These are phyloP conservation scores for Gossypium australe DNA, from an alignment of 345 rosid genomes.

Conservation along the genomic window DNA sequence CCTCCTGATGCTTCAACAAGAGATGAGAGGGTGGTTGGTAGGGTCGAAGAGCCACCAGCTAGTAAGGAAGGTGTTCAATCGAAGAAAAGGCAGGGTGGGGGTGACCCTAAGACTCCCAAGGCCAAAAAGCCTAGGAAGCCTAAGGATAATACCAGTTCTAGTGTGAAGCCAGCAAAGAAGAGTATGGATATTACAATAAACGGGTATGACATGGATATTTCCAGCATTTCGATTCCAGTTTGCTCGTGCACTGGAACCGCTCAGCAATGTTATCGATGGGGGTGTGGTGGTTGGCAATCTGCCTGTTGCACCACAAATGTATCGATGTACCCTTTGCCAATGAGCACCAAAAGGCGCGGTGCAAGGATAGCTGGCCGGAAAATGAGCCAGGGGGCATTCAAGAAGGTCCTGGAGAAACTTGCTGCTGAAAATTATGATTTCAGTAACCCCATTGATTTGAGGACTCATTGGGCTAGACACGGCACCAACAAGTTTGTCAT, in stretches of 20 bases:
- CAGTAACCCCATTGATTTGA: constrained; percentile 75
- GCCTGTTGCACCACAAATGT: constrained; percentile 91
- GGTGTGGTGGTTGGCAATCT: constrained; percentile 99
- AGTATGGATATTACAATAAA: constrained; percentile 71
- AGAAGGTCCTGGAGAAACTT: constrained; percentile 92
- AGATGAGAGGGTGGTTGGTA: constrained; percentile 40
- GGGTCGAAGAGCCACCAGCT: constrained; percentile 48
- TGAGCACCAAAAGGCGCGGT: constrained; percentile 93
- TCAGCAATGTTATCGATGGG: constrained; percentile 98
- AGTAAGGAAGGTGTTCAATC: constrained; percentile 40
- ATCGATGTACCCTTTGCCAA: constrained; percentile 90
- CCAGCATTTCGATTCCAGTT: constrained; percentile 76
- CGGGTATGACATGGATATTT: constrained; percentile 84
- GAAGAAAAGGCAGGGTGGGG: constrained; percentile 63
- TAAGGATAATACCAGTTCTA: constrained; percentile 41
- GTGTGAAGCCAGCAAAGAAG: constrained; percentile 73
- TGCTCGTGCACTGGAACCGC: constrained; percentile 91
- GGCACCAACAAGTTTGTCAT: constrained; percentile 99
- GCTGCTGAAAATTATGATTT: constrained; percentile 86
- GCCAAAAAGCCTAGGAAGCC: constrained; percentile 80
- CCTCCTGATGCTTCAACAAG: constrained; percentile 32
- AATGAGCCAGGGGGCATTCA: constrained; percentile 98
- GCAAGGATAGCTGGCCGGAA: constrained; percentile 98
- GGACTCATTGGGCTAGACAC: constrained; percentile 96
- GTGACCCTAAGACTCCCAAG: constrained; percentile 49